Base-by-base conservation (phyloP, 257 asterid genomes). In the Nicotiana otophora region DNA sequence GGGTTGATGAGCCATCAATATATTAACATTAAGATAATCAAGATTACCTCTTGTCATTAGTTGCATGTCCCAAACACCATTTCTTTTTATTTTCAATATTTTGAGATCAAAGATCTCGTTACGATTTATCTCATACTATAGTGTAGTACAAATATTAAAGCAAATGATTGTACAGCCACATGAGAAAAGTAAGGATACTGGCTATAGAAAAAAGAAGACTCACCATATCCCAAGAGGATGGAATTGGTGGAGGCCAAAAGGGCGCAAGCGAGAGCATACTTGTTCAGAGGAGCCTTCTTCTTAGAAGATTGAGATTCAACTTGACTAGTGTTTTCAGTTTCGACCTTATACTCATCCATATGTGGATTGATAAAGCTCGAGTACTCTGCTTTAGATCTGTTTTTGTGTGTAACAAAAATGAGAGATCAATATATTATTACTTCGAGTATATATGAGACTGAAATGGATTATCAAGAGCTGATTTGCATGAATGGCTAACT, bases 201-300 rank as follows among this genome's bases (percentile, higher is more conserved):
- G 48, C 5, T 33, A 34, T 0, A 48, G 10, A 26, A 34, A n/a
- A 9, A 60, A 42, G 6, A 26, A 63, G 64, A 42, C 63, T 83
- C 83, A 93, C 98, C 97, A 70, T 94, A 94, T 26, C 98, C 98
- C 83, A 94, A 81, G 57, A 94, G 94, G 85, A 93, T 92, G 33
- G 97, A 94, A 83, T 90, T 94, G 65, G 97, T 90, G 80, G 98
- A 94, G 30, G 97, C 98, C 88, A 94, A 83, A 76, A 94, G 69
- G 36, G 98, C 97, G 63, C 97, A 92, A 8, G 88, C 92, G 11
- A 94, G 89, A 11, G 97, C 95, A 70, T 84, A 91, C 28, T 84
- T 93, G 92, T 91, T 94, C 65, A 91, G 80, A 31, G 87, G 81
- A 79, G 15, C 19, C 51, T 30, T 65, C 7, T 30, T 16, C 33